Percentiles rank a stretch among this genome's conserved stretches.
phyloP scores from a whole-genome alignment of 164 flowering plant genomes.

The Paratinospora sagittata region DNA sequence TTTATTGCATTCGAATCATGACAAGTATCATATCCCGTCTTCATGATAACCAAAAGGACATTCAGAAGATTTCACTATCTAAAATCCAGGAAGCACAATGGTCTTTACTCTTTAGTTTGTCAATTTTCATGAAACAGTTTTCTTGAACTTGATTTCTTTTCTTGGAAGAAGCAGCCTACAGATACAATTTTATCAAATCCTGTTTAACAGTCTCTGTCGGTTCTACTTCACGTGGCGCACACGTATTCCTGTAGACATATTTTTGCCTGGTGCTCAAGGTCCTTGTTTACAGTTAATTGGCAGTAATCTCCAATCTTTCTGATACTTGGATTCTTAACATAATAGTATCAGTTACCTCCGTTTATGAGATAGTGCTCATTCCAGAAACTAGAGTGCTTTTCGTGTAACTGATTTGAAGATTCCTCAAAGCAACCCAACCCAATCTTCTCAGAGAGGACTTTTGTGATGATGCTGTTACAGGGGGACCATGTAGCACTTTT shows the following conservation, averaged over 20 bases:
- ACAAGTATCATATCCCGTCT: too few species aligned
- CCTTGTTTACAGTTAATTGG: neutral
- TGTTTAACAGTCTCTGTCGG: neutral
- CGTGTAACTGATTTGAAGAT: neutral
- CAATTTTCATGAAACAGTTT: neutral
- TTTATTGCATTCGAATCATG: too few species aligned
- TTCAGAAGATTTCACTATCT: too few species aligned
- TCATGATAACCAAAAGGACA: too few species aligned
- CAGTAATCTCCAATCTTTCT: neutral
- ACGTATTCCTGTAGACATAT: neutral
- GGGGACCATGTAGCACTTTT: conserved; percentile 94
- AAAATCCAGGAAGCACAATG: too few species aligned
- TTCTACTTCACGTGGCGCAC: neutral
- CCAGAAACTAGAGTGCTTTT: neutral
- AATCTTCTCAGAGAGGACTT: neutral
- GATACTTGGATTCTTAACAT: neutral
- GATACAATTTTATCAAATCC: neutral
- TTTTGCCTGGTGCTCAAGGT: neutral
- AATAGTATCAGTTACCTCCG: neutral
- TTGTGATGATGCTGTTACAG: conserved; percentile 30
- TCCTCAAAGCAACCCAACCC: neutral
- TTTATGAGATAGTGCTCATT: neutral
- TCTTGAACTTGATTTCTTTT: neutral
- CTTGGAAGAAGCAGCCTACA: neutral
- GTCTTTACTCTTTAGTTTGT: too few species aligned